Percentiles rank a stretch among this genome's conserved stretches.
phyloP scores from a whole-genome alignment of 768 basidiomycete species.

The Mycena rosella region DNA sequence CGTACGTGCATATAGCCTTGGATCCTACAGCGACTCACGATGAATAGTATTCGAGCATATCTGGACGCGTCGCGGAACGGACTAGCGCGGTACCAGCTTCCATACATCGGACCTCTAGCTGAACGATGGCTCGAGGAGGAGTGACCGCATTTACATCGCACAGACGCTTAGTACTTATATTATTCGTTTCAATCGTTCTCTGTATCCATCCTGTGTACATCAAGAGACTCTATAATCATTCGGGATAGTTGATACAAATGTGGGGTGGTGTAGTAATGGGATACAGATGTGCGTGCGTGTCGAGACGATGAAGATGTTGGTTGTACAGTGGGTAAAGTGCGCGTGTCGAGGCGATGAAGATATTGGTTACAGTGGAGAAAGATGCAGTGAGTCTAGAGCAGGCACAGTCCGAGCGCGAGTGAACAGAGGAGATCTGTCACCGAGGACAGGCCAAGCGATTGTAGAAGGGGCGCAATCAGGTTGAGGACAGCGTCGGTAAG shows the following conservation, averaged over 20 bases:
- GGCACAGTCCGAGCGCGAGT: slow-evolving; percentile 38
- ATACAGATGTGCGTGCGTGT: background rate
- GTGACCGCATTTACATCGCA: slow-evolving; percentile 33
- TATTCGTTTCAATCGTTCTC: slow-evolving; percentile 19
- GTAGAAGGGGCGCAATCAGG: slow-evolving; percentile 52
- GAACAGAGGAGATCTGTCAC: slow-evolving; percentile 40
- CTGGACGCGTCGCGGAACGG: slow-evolving; percentile 64
- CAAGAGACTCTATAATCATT: slow-evolving; percentile 37
- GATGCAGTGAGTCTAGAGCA: slow-evolving; percentile 14
- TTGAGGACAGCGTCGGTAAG: slow-evolving; percentile 62
- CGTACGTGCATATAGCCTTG: slow-evolving; percentile 56
- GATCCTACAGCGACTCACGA: slow-evolving; percentile 24
- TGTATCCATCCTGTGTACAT: slow-evolving; percentile 23
- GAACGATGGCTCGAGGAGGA: slow-evolving; percentile 80
- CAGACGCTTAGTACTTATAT: slow-evolving; percentile 24
- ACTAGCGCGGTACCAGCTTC: slow-evolving; percentile 71
- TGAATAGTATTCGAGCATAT: slow-evolving; percentile 63
- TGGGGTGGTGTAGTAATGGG: slow-evolving; percentile 19
- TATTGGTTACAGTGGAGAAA: too few species aligned
- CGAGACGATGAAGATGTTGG: too few species aligned
- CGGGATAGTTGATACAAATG: slow-evolving; percentile 48
- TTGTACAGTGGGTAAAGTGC: too few species aligned
- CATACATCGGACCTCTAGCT: slow-evolving; percentile 73
- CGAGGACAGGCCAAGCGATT: slow-evolving; percentile 42
- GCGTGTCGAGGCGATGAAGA: background rate